phyloP scores from a whole-genome alignment of 2,329 filamentous ascomycete species.

The Boeremia exigua region DNA sequence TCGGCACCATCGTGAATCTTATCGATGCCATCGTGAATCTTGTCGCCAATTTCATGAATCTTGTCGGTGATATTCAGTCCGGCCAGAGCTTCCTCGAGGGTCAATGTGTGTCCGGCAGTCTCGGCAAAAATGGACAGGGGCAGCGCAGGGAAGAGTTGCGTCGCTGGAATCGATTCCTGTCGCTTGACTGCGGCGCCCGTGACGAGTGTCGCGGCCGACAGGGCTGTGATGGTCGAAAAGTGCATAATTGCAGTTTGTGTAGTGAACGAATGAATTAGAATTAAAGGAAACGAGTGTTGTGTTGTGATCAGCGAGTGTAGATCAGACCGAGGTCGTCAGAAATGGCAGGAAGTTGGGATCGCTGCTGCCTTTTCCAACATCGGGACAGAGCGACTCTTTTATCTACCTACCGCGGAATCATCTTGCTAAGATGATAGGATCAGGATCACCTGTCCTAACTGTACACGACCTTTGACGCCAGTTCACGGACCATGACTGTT shows the following conservation, averaged over 20 bases:
- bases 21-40: not conserved
- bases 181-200: constrained; percentile 13
- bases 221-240: constrained; percentile 10
- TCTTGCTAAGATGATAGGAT: constrained; percentile 4
- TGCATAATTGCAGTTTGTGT: constrained; percentile 6
- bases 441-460: constrained; percentile 7
- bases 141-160: constrained; percentile 7
- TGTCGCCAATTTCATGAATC: constrained; percentile 4
- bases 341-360: constrained; percentile 14
- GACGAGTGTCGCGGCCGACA: constrained; percentile 13
- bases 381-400: constrained; percentile 14
- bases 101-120: constrained; percentile 13
- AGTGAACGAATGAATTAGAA: constrained; percentile 4
- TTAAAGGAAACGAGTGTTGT: constrained; percentile 1
- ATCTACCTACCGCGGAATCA: constrained; percentile 1
- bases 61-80: constrained; percentile 14
- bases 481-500: constrained; percentile 7
- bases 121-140: constrained; percentile 6
- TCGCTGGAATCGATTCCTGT: constrained; percentile 9
- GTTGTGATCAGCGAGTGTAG: constrained; percentile 14
- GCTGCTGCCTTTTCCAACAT: constrained; percentile 12
- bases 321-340: constrained; percentile 3
- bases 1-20: not conserved
- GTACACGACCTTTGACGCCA: constrained; percentile 8
- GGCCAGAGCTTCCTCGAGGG: constrained; percentile 13